Percentiles rank a stretch among this genome's conserved stretches.
These are phyloP conservation scores for Carpinus viminea DNA, from an alignment of 306 rosid species.

Conservation along the genomic window DNA sequence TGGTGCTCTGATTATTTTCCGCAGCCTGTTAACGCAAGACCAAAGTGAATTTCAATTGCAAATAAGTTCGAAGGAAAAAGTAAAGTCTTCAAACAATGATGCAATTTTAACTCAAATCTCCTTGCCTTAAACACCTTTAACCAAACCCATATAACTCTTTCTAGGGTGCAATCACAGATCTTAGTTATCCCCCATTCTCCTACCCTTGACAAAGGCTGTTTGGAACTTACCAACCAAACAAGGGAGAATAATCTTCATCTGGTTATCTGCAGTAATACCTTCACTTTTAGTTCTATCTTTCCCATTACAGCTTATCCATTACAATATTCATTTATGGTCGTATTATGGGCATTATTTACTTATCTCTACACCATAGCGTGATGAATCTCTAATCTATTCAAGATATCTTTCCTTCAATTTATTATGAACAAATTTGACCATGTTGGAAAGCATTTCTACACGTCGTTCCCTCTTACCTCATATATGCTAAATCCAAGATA, in stretches of 20 bases:
- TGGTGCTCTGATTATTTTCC: slow-evolving; percentile 39
- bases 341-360: not conserved
- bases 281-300: not conserved
- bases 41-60: slow-evolving; percentile 16
- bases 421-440: not conserved
- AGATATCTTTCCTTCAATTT: not conserved
- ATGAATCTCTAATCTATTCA: not conserved
- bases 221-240: no score
- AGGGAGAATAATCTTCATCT: not conserved
- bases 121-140: not conserved
- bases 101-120: slow-evolving; percentile 17
- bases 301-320: no score
- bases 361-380: not conserved
- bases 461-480: not conserved
- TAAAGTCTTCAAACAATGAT: slow-evolving; percentile 7
- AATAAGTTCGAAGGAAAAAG: slow-evolving; percentile 9
- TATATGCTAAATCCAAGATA: not conserved
- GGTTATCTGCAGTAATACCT: not conserved
- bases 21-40: slow-evolving; percentile 68
- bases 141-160: not conserved
- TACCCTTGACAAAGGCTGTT: no score
- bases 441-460: not conserved
- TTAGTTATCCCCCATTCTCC: no score
- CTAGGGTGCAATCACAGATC: no score
- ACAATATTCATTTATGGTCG: not conserved